Evolutionary conservation across 768 basidiomycete genomes (phyloP), one percentile per base, ranked within the genome.

Genomic region (Pleurotus citrinopileatus): DNA sequence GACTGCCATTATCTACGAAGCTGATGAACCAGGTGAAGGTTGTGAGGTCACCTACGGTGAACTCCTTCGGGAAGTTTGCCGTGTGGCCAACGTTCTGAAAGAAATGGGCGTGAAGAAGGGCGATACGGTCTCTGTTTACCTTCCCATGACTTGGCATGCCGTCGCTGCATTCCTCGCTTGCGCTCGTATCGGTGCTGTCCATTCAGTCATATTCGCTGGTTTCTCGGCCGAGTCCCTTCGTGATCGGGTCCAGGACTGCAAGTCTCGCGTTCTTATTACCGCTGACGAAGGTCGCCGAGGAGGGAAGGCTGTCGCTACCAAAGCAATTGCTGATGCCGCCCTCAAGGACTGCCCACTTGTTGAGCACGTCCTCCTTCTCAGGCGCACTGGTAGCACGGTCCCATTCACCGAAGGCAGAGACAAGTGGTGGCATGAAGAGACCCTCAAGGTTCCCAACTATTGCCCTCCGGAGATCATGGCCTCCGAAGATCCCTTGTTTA

Each of bases 1-100:
- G 90, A 85, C 87, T 23, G 96, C 96, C 25, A 97, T 98, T 71
- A 94, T 98, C 70, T 99, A 95, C 74, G 96, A 99, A 70, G 95
- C 94, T 1, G 96, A 99, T 63, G 96, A 99, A 68, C 89, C 94
- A 0, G 84, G 80, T 53, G 79, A 91, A 43, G 89, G 92, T 45
- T 67, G 82, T 56, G 78, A 87, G 43, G 77, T 98, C 67, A 76
- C 86, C 20, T 99, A 90, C 68, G 78, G 81, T 15, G 83, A 97
- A 67, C 88, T 99, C 53, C 81, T 98, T 40, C 87, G 84, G 55
- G 93, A 98, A 67, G 95, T 97, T 26, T 95, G 81, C 72, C 73
- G 79, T 45, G 70, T 98, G 51, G 96, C 96, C 42, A 97, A 98
- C 61, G 92, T 97, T 3, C 87, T 99, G 69, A 92, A 88, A 65